A percentile compares a stretch with the other conserved stretches of the same genome.
Evolutionary conservation across 805 yeast species (phyloP).

Genomic region (Metschnikowia anglica): DNA sequence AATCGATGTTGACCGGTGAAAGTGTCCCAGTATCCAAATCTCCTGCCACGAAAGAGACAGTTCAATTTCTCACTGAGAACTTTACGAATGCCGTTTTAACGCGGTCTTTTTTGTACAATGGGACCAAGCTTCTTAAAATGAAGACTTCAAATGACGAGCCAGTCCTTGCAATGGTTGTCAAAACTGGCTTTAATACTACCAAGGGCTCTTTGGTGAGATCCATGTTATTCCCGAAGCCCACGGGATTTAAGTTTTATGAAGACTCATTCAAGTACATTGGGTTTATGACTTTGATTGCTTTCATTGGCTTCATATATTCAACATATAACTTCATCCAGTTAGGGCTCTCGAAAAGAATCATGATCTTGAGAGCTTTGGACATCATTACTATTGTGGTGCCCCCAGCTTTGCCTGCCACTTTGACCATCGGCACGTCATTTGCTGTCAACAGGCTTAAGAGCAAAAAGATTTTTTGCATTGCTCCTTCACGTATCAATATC

Average conservation of each 20-base stretch:
- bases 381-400: slow-evolving; percentile 96
- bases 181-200: slow-evolving; percentile 93
- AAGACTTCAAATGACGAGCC: slow-evolving; percentile 70
- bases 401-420: slow-evolving; percentile 96
- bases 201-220: slow-evolving; percentile 93
- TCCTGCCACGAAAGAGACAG: slow-evolving; percentile 61
- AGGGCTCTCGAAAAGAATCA: slow-evolving; percentile 66
- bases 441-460: slow-evolving; percentile 72
- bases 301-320: slow-evolving; percentile 78
- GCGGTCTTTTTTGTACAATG: slow-evolving; percentile 76
- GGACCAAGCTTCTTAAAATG: slow-evolving; percentile 85
- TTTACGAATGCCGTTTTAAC: slow-evolving; percentile 67
- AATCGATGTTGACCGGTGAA: slow-evolving; percentile 97
- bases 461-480: slow-evolving; percentile 77
- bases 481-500: slow-evolving; percentile 93
- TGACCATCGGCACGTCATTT: slow-evolving; percentile 94
- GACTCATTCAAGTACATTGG: slow-evolving; percentile 97
- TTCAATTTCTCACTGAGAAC: slow-evolving; percentile 56
- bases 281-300: slow-evolving; percentile 84
- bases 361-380: slow-evolving; percentile 87
- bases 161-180: slow-evolving; percentile 82
- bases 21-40: slow-evolving; percentile 92
- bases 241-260: slow-evolving; percentile 86
- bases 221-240: slow-evolving; percentile 94
- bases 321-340: slow-evolving; percentile 78